phyloP scores from a whole-genome alignment of 495 filamentous ascomycete species.

The Podospora didyma region DNA sequence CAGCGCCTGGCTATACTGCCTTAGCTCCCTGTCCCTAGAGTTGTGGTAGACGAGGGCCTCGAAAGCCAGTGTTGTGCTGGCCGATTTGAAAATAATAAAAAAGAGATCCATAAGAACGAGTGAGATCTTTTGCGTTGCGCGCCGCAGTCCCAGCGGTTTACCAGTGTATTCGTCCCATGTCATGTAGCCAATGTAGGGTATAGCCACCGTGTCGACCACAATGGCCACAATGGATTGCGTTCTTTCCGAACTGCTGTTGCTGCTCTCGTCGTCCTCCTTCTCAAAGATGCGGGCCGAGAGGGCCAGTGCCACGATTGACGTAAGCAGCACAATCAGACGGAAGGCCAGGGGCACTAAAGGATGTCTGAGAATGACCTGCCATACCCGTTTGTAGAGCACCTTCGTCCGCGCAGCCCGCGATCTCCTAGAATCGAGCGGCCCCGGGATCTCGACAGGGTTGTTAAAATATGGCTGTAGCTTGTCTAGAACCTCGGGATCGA shows the following conservation, averaged over 20 bases:
- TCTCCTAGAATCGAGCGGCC: conserved; percentile 11
- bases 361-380: conserved; percentile 60
- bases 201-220: conserved; percentile 80
- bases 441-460: conserved; percentile 23
- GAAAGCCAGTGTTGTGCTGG: conserved; percentile 87
- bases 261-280: conserved; percentile 41
- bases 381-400: conserved; percentile 39
- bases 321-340: conserved; percentile 75
- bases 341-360: conserved; percentile 83
- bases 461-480: conserved; percentile 49
- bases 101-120: conserved; percentile 87
- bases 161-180: conserved; percentile 95
- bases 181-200: conserved; percentile 88
- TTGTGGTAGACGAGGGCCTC: conserved; percentile 70
- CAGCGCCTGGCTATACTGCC: conserved; percentile 69
- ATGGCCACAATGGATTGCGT: conserved; percentile 86
- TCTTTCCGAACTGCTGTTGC: conserved; percentile 44
- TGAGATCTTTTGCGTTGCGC: conserved; percentile 75
- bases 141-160: conserved; percentile 84
- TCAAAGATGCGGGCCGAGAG: conserved; percentile 72
- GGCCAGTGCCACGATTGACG: conserved; percentile 77
- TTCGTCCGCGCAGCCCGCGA: conserved; percentile 16
- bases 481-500: conserved; percentile 39
- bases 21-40: conserved; percentile 46
- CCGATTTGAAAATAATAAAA: conserved; percentile 94